A percentile compares a stretch with the other conserved stretches of the same genome.
Evolutionary conservation across 2,329 filamentous ascomycete species (phyloP).

Genomic region (Exophiala spinifera): DNA sequence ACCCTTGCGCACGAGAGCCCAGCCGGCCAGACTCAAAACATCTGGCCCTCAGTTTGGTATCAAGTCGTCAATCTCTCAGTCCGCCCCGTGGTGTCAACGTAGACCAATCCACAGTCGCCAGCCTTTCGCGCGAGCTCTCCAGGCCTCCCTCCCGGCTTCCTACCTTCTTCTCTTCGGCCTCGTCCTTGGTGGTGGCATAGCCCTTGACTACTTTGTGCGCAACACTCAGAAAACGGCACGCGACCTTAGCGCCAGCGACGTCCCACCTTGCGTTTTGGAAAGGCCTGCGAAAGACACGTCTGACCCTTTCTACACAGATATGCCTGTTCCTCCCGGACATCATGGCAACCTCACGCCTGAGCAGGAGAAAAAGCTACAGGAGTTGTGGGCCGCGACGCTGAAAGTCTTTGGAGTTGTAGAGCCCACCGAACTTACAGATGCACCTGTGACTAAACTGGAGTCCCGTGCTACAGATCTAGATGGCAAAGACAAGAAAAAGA

Average conservation of each 20-base stretch:
- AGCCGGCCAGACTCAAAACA: background rate
- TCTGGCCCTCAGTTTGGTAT: background rate
- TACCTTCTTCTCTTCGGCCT: slow-evolving; percentile 21
- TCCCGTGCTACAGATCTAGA: slow-evolving; percentile 30
- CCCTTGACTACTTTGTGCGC: slow-evolving; percentile 18
- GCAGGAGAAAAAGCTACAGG: slow-evolving; percentile 81
- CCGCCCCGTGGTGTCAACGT: background rate
- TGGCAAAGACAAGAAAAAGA: slow-evolving; percentile 56
- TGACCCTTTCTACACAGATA: slow-evolving; percentile 24
- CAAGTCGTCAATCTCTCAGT: background rate
- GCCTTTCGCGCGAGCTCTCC: background rate
- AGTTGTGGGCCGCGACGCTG: slow-evolving; percentile 77
- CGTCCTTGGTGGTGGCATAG: slow-evolving; percentile 16
- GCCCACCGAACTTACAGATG: slow-evolving; percentile 22
- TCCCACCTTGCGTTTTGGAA: slow-evolving; percentile 36
- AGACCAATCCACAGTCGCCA: background rate
- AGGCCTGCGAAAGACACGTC: slow-evolving; percentile 1
- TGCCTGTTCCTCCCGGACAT: slow-evolving; percentile 59
- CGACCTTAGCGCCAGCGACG: slow-evolving; percentile 21
- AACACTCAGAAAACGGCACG: slow-evolving; percentile 7
- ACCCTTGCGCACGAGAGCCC: slow-evolving; percentile 1
- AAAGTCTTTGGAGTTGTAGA: slow-evolving; percentile 66
- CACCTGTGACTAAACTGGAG: slow-evolving; percentile 27
- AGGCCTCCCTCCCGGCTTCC: slow-evolving; percentile 17
- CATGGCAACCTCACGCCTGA: slow-evolving; percentile 85